Base-by-base conservation (phyloP, 805 yeast species). In the Scheffersomyces coipomensis region DNA sequence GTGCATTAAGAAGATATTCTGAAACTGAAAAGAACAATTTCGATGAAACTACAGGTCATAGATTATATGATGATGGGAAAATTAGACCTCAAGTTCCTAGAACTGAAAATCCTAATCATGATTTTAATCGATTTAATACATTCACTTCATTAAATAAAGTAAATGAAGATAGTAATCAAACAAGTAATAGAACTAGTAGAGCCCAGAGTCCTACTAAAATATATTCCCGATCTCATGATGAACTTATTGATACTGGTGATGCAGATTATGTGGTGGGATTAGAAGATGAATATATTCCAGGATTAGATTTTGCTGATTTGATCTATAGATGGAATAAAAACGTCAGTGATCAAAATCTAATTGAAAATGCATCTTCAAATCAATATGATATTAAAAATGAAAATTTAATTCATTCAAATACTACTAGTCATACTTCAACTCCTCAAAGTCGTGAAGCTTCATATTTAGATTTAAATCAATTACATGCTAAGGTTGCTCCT, bases 261-360 rank as follows among this genome's bases (percentile, higher is more conserved):
- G 18, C 33, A 11, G 43, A 43, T 17, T 10, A 12, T 8, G 8
- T 55, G 53, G 26, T 52, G 41, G 89, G 88, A 1, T 64, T 84
- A 47, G 84, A 81, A 51, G 91, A 85, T 55, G 93, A 86, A 52
- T 85, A 85, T 51, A 74, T 86, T 12, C 91, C 91, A 0, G 86
- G 83, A 34, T 65, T 85, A 21, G 81, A 81, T 49, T 82, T 81
- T 45, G 64, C 70, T 29, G 71, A 75, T 19, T 58, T 63, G 52
- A 46, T 78, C 1, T 57, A 64, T 36, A 64, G 66, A 38, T 81
- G 85, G 85, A 66, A 66, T 37, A 47, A 43, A 29, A 52, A 44
- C 15, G 40, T 42, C 6, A 48, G 54, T 2, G 59, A 52, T 22
- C 45, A 38, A 11, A 47, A 46, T n/a, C 21, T 37, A 10, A 36